Evolutionary conservation across 345 rosid genomes (phyloP).

Genomic region (Leavenworthia alabamica): DNA sequence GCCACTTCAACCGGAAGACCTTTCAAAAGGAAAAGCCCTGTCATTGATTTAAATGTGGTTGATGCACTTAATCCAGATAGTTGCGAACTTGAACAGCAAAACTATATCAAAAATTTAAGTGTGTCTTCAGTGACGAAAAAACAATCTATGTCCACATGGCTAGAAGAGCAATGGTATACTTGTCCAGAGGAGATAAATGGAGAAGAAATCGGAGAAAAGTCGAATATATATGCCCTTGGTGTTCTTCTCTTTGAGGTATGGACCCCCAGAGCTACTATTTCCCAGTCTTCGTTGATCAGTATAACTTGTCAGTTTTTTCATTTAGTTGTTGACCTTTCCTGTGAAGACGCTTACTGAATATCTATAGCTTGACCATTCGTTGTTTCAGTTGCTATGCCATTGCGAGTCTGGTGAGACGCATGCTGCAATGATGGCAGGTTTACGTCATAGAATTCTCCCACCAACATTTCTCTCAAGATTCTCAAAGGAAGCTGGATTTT

Average conservation of each 20-base stretch:
- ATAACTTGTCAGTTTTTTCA: not conserved
- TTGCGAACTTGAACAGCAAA: constrained; percentile 29
- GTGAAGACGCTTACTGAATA: not conserved
- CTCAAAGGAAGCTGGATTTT: constrained; percentile 67
- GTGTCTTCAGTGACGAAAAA: constrained; percentile 23
- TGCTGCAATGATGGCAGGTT: constrained; percentile 46
- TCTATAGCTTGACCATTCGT: constrained; percentile 30
- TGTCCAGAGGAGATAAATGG: constrained; percentile 54
- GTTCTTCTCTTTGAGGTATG: constrained; percentile 78
- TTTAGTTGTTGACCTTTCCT: not conserved
- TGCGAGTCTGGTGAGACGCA: constrained; percentile 48
- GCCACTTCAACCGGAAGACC: constrained; percentile 25
- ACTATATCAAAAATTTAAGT: constrained; percentile 16
- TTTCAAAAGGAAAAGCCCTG: constrained; percentile 23
- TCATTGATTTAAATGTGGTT: constrained; percentile 18
- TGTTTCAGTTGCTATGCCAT: constrained; percentile 50
- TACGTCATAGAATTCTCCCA: constrained; percentile 59
- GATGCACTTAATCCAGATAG: constrained; percentile 29
- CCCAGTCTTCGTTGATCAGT: not conserved
- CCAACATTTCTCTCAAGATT: constrained; percentile 54
- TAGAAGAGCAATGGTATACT: constrained; percentile 61
- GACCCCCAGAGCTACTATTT: not conserved
- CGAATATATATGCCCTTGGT: constrained; percentile 67
- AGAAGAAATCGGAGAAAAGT: constrained; percentile 35
- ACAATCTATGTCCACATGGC: constrained; percentile 32